Conservation (phyloP, 306 rosid species). For the Malus sieversii region DNA sequence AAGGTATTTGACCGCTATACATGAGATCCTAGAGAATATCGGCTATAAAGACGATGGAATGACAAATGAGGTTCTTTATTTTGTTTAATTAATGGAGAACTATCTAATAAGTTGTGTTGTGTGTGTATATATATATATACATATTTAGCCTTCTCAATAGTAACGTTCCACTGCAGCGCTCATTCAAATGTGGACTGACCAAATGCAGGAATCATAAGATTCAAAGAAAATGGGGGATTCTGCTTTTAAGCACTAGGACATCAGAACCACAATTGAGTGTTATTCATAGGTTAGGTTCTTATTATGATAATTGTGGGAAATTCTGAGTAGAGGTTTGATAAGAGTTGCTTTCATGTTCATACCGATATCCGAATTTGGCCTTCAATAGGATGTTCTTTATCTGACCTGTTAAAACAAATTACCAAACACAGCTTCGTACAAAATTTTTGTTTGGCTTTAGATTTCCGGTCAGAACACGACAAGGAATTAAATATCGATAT, state of each 20-base stretch:
- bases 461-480: too few species aligned
- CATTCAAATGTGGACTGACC: conserved; percentile 78
- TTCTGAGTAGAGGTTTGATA: background rate
- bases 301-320: conserved; percentile 1
- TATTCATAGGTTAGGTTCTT: conserved; percentile 63
- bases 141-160: background rate
- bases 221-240: conserved; percentile 65
- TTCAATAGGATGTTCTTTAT: too few species aligned
- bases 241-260: conserved; percentile 55
- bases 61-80: conserved; percentile 47
- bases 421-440: too few species aligned
- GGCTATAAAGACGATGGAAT: conserved; percentile 63
- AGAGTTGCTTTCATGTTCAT: background rate
- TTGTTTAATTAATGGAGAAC: background rate
- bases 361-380: too few species aligned
- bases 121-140: background rate
- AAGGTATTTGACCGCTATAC: conserved; percentile 72
- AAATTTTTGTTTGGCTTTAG: too few species aligned
- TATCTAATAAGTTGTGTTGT: background rate
- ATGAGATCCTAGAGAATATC: conserved; percentile 56
- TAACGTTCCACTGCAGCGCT: conserved; percentile 31
- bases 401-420: too few species aligned
- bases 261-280: conserved; percentile 48
- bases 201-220: conserved; percentile 72
- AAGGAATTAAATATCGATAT: too few species aligned